Conservation (phyloP, 108 stramenopile species). For the Skeletonema grethae region DNA sequence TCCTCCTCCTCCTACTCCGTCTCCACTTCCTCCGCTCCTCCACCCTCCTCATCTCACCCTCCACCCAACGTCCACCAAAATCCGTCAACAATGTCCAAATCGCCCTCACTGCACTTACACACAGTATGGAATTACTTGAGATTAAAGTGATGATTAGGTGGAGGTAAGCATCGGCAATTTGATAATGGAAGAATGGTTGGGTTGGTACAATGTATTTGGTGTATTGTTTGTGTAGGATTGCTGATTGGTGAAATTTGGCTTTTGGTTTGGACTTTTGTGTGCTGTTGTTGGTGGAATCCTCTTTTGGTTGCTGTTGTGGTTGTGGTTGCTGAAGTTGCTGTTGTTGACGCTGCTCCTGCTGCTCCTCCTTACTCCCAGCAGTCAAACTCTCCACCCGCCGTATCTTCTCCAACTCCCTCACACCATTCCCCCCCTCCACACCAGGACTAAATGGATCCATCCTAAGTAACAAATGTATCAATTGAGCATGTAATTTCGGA, state of each 20-base stretch:
- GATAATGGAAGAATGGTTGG: conserved; percentile 33
- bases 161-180: conserved; percentile 51
- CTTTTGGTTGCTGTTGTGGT: too few species aligned
- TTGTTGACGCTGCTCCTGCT: conserved; percentile 1
- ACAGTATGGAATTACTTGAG: conserved; percentile 39
- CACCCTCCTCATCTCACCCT: conserved; percentile 6
- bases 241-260: conserved; percentile 29
- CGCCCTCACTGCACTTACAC: conserved; percentile 28
- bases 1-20: not conserved
- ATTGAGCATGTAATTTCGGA: conserved; percentile 39
- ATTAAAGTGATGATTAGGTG: conserved; percentile 37
- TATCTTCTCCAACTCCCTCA: conserved; percentile 26
- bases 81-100: conserved; percentile 42
- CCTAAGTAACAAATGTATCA: conserved; percentile 41
- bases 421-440: conserved; percentile 12
- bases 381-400: conserved; percentile 14
- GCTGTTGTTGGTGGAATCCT: too few species aligned
- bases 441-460: conserved; percentile 44
- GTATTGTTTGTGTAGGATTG: conserved; percentile 32
- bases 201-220: conserved; percentile 15
- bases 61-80: conserved; percentile 24
- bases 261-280: not conserved
- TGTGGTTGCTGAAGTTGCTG: conserved; percentile 8
- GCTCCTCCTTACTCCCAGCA: not conserved
- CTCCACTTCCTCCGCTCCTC: conserved; percentile 15